phyloP scores from a whole-genome alignment of 164 flowering plant genomes.

The Nymphaea colorata region DNA sequence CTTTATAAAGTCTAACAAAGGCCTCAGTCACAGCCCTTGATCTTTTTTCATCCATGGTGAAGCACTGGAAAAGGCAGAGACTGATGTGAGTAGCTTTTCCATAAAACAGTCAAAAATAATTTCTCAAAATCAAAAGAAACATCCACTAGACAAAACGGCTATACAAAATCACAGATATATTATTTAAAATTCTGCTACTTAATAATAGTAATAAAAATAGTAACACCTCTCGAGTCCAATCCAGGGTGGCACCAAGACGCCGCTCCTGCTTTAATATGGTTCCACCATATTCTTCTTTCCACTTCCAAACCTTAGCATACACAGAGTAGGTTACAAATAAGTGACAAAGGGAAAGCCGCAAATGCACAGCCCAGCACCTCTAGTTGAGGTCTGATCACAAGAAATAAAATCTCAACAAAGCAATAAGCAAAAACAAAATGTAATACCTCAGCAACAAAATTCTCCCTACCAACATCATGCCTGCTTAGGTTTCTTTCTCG shows the following conservation, averaged over 20 bases:
- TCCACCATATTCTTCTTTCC: slow-evolving; percentile 87
- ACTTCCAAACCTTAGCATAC: slow-evolving; percentile 74
- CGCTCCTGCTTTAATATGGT: slow-evolving; percentile 72
- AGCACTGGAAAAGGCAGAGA: slow-evolving; percentile 35
- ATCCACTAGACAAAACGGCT: neutral
- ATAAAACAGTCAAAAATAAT: neutral
- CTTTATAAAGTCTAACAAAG: slow-evolving; percentile 68
- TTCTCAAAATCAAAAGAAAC: neutral
- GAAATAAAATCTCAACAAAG: neutral
- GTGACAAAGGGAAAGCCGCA: neutral
- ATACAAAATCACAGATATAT: neutral
- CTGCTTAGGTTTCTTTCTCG: slow-evolving; percentile 70
- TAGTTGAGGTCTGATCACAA: neutral
- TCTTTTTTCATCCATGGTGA: slow-evolving; percentile 92
- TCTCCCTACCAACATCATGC: slow-evolving; percentile 86
- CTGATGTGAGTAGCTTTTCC: neutral
- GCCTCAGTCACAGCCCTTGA: slow-evolving; percentile 93
- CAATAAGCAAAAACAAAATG: neutral
- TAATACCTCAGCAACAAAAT: slow-evolving; percentile 69
- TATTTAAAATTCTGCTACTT: neutral
- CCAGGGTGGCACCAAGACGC: slow-evolving; percentile 88
- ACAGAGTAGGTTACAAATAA: neutral
- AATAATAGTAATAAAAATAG: neutral
- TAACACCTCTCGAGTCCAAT: slow-evolving; percentile 94
- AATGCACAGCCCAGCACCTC: neutral